Evolutionary conservation across 768 basidiomycete genomes (phyloP), one percentile per base, ranked within the genome.

Genomic region (Termitomyces sp.): DNA sequence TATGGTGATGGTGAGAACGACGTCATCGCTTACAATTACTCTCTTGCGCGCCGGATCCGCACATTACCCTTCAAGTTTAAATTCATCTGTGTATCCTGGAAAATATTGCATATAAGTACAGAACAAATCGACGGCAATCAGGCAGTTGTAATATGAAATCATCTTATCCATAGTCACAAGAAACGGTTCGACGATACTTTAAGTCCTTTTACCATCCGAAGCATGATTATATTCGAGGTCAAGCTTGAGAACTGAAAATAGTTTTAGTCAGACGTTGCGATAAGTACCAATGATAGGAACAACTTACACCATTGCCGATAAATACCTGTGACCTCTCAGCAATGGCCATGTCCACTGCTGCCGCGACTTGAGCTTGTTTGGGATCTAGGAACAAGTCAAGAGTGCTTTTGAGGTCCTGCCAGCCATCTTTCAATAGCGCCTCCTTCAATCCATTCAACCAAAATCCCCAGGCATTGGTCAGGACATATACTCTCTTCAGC

Each of bases 321-420:
- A 86, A 86, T 46, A 85, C 81, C 65, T 86, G 82, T 1, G 84
- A 84, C 52, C 74, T 72, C 67, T 82, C 77, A 1, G 82, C 86
- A 31, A 87, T 77, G 11, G 79, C 82, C 85, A 87, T 86, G 67
- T 86, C 85, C 42, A 86, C 77, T 1, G 83, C 84, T 68, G 79
- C 80, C 31, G 72, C 74, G 3, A 86, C 81, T 14, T 81, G 70
- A 14, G 65, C 69, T 67, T 86, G 83, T 52, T 77, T 79, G 40
- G 71, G 61, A 60, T 79, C 81, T 31, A 86, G 68, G 47, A 62
- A 63, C n/a, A 77, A 51, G 38, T 81, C 79, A 7, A 72, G 61
- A 55, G 77, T 81, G 10, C 76, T 80, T 57, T 70, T 73, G 50
- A 85, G 69, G 42, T 80, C 77, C 9, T 74, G 69, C 84, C 84